Evolutionary conservation across 768 basidiomycete genomes (phyloP).

Genomic region (Mycena chlorophos): DNA sequence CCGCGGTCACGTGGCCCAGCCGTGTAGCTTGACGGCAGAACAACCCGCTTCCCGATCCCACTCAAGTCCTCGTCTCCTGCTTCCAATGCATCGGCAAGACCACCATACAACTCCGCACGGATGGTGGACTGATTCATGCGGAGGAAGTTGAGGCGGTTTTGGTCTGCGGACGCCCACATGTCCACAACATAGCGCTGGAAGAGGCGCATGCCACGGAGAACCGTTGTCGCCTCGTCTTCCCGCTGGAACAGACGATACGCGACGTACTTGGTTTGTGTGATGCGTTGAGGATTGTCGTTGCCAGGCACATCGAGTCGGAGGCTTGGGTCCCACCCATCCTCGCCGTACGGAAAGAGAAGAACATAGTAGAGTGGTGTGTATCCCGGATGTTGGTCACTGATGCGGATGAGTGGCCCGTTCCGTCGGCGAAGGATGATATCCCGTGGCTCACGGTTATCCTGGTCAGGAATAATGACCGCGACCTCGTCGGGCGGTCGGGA

Average conservation of each 20-base stretch:
- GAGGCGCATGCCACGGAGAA: not conserved
- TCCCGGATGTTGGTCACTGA: slow-evolving; percentile 24
- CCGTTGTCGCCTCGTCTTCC: not conserved
- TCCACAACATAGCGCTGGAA: not conserved
- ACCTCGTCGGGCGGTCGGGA: slow-evolving; percentile 28
- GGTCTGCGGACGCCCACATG: slow-evolving; percentile 5
- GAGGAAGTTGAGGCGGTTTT: not conserved
- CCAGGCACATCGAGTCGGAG: not conserved
- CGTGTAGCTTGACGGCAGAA: not conserved
- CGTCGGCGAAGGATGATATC: slow-evolving; percentile 15
- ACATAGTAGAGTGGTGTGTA: not conserved
- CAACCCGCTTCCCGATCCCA: not conserved
- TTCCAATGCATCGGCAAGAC: not conserved
- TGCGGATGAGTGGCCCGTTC: slow-evolving; percentile 23
- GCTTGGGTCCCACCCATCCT: not conserved
- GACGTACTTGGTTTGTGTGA: not conserved
- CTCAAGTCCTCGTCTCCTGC: not conserved
- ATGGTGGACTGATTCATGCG: not conserved
- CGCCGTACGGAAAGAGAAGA: not conserved
- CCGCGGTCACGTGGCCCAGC: not conserved
- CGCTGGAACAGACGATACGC: not conserved
- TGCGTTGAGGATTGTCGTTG: not conserved
- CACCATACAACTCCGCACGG: slow-evolving; percentile 1
- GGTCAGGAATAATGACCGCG: slow-evolving; percentile 1
- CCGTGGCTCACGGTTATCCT: not conserved